A percentile compares a stretch with the other conserved stretches of the same genome.
phyloP scores from a whole-genome alignment of 169 alveolate genomes.

The Eimeria brunetti region DNA sequence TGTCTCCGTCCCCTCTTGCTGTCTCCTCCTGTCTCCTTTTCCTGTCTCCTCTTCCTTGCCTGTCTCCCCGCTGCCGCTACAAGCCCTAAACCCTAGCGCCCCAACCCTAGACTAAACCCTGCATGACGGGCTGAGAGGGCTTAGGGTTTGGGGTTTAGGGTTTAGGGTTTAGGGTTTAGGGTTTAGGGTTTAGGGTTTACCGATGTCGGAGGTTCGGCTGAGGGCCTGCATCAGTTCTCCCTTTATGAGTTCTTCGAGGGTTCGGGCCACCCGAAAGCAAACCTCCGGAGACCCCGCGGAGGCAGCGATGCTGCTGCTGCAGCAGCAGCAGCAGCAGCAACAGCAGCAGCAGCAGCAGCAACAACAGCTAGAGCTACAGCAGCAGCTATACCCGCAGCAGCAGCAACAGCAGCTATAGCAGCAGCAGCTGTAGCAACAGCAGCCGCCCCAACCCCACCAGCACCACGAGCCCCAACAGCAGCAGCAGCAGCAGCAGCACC shows the following conservation, averaged over 20 bases:
- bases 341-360: neutral
- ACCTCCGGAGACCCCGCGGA: slow-evolving; percentile 72
- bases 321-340: neutral
- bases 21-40: no score
- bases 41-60: neutral
- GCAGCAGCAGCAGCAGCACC: no score
- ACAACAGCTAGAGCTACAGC: neutral
- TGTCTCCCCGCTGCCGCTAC: neutral
- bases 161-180: neutral
- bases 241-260: slow-evolving; percentile 81
- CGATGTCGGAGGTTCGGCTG: slow-evolving; percentile 1
- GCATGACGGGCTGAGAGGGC: no score
- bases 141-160: neutral
- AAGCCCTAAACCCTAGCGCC: no score
- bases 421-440: no score
- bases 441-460: no score
- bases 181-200: neutral
- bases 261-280: slow-evolving; percentile 73
- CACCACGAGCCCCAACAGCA: no score
- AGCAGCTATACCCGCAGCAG: neutral
- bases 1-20: no score
- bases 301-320: slow-evolving; percentile 73
- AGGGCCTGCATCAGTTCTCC: slow-evolving; percentile 82
- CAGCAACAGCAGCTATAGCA: neutral
- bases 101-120: no score